Conservation (phyloP, 2,329 filamentous ascomycete species). For the Bipolaris victoriae region DNA sequence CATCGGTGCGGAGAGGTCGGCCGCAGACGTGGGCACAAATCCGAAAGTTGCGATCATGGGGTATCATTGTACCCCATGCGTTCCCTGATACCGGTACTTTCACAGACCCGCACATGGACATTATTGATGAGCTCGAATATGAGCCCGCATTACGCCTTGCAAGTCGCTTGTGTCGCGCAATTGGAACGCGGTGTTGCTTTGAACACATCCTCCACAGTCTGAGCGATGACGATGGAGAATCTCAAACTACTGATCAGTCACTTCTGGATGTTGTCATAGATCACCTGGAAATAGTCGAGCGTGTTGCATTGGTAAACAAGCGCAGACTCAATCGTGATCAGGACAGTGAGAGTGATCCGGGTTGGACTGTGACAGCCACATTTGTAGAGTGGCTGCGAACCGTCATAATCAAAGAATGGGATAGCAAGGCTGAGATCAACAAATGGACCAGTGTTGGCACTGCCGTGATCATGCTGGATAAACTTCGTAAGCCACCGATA, state of each 20-base stretch:
- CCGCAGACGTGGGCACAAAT: conserved; percentile 46
- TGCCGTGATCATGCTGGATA: conserved; percentile 74
- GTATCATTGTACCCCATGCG: conserved; percentile 39
- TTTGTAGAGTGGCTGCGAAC: conserved; percentile 74
- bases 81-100: conserved; percentile 29
- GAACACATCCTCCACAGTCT: conserved; percentile 54
- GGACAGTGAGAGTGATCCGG: conserved; percentile 34
- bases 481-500: conserved; percentile 62
- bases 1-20: conserved; percentile 40
- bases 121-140: conserved; percentile 57
- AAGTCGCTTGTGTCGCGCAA: conserved; percentile 56
- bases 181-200: conserved; percentile 58
- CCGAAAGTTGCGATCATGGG: conserved; percentile 47
- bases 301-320: conserved; percentile 28
- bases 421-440: conserved; percentile 72
- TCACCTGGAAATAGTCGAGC: conserved; percentile 37
- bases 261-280: conserved; percentile 29
- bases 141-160: conserved; percentile 59
- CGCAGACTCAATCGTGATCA: conserved; percentile 23
- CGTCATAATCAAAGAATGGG: conserved; percentile 80
- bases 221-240: neutral
- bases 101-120: conserved; percentile 40
- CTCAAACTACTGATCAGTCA: neutral
- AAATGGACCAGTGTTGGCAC: conserved; percentile 76
- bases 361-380: conserved; percentile 45